Percentiles rank a stretch among this genome's conserved stretches.
phyloP scores from a whole-genome alignment of 2,329 filamentous ascomycete species.

The Aureobasidium sp. region DNA sequence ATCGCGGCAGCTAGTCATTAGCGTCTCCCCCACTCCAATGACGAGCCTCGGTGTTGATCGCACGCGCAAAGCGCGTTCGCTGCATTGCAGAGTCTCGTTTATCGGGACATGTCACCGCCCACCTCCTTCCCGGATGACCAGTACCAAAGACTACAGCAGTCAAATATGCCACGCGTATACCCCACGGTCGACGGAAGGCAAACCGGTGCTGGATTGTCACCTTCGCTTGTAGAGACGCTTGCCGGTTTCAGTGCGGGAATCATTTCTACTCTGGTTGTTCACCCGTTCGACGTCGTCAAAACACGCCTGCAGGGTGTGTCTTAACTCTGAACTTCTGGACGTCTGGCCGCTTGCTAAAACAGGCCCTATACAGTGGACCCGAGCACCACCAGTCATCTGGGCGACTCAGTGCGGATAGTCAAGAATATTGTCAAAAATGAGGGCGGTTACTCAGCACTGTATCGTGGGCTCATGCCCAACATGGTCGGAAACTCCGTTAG shows the following conservation, averaged over 20 bases:
- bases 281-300: conserved; percentile 94
- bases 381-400: conserved; percentile 36
- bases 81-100: not conserved
- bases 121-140: not conserved
- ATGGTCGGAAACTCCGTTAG: conserved; percentile 81
- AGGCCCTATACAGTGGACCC: conserved; percentile 41
- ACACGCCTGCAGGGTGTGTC: conserved; percentile 66
- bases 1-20: conserved; percentile 2
- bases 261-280: conserved; percentile 75
- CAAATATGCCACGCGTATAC: conserved; percentile 40
- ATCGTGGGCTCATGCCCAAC: conserved; percentile 84
- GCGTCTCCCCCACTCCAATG: conserved; percentile 1
- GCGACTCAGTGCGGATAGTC: conserved; percentile 47
- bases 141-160: not conserved
- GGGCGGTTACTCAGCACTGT: conserved; percentile 60
- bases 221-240: conserved; percentile 75
- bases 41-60: conserved; percentile 2
- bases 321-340: not conserved
- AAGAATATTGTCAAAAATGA: conserved; percentile 45
- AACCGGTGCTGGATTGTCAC: conserved; percentile 51
- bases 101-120: not conserved
- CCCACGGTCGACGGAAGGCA: conserved; percentile 37
- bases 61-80: not conserved
- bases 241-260: conserved; percentile 86
- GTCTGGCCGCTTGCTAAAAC: not conserved